These are phyloP conservation scores for Trichoderma sp. DNA, from an alignment of 2,329 filamentous ascomycete genomes.

Conservation along the genomic window DNA sequence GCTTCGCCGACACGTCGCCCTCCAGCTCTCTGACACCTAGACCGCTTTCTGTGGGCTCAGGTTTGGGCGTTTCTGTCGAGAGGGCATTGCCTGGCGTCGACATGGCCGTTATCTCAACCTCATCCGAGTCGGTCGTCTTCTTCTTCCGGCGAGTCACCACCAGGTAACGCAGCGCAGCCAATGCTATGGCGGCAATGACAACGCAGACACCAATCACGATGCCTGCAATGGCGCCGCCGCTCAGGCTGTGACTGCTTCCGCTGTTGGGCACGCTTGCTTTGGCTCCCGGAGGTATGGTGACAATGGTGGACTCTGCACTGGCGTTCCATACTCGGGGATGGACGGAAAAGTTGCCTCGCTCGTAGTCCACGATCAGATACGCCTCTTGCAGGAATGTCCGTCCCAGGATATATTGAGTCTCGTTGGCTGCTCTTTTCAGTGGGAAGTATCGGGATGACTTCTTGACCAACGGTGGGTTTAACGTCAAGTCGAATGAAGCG, in stretches of 20 bases:
- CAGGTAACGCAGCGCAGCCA: conserved; percentile 13
- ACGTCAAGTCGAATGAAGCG: conserved; percentile 29
- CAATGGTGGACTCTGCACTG: conserved; percentile 23
- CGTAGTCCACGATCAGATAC: conserved; percentile 31
- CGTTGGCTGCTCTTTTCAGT: conserved; percentile 28
- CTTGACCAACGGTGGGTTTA: conserved; percentile 26
- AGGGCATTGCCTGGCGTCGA: neutral
- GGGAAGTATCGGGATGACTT: conserved; percentile 30
- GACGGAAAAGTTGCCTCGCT: conserved; percentile 29
- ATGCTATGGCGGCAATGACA: conserved; percentile 3
- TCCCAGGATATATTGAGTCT: conserved; percentile 30
- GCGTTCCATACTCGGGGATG: conserved; percentile 28
- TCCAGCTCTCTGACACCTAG: conserved; percentile 6
- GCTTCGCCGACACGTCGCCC: conserved; percentile 10
- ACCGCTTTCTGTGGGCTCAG: neutral
- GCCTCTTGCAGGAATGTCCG: conserved; percentile 30
- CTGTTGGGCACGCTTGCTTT: neutral
- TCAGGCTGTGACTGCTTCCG: neutral
- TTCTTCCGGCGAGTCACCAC: conserved; percentile 24
- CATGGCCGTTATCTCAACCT: neutral
- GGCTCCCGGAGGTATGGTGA: conserved; percentile 24
- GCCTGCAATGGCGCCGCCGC: conserved; percentile 22
- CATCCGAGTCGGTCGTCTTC: neutral
- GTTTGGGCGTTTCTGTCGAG: neutral
- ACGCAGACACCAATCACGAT: conserved; percentile 25